These are phyloP conservation scores for Angophora floribunda DNA, from an alignment of 345 rosid species.

Conservation along the genomic window DNA sequence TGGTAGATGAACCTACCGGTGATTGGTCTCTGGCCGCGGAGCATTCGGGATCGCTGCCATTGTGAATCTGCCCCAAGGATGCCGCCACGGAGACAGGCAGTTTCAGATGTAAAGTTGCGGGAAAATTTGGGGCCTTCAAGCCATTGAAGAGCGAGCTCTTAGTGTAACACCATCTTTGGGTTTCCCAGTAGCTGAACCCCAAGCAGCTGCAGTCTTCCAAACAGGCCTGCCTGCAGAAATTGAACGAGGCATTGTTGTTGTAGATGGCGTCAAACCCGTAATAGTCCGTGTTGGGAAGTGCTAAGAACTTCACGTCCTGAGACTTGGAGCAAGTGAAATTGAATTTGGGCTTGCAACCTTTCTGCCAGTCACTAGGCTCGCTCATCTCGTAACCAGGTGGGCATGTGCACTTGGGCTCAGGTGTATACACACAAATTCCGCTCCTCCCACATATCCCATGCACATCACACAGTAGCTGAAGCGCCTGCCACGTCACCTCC, in stretches of 20 bases:
- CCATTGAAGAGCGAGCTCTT: slow-evolving; percentile 26
- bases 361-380: slow-evolving; percentile 14
- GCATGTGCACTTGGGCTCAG: slow-evolving; percentile 26
- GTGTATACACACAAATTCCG: slow-evolving; percentile 25
- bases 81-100: slow-evolving; percentile 6
- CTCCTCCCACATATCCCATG: slow-evolving; percentile 36
- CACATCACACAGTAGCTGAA: slow-evolving; percentile 10
- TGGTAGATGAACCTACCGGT: neutral
- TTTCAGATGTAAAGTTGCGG: slow-evolving; percentile 13
- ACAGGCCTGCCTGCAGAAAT: slow-evolving; percentile 20
- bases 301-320: slow-evolving; percentile 6
- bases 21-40: neutral
- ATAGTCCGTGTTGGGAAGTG: slow-evolving; percentile 10
- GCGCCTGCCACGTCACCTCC: slow-evolving; percentile 25
- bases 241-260: neutral
- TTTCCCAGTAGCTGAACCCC: slow-evolving; percentile 23
- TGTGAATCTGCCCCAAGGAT: neutral
- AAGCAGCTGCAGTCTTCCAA: slow-evolving; percentile 18
- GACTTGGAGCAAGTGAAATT: slow-evolving; percentile 1
- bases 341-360: slow-evolving; percentile 35
- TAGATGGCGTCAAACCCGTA: slow-evolving; percentile 19
- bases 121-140: slow-evolving; percentile 12
- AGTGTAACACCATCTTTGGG: slow-evolving; percentile 3
- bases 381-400: slow-evolving; percentile 21
- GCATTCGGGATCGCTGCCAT: slow-evolving; percentile 2